A percentile compares a stretch with the other conserved stretches of the same genome.
phyloP scores from a whole-genome alignment of 345 rosid species.

The Eucalyptus marginata region DNA sequence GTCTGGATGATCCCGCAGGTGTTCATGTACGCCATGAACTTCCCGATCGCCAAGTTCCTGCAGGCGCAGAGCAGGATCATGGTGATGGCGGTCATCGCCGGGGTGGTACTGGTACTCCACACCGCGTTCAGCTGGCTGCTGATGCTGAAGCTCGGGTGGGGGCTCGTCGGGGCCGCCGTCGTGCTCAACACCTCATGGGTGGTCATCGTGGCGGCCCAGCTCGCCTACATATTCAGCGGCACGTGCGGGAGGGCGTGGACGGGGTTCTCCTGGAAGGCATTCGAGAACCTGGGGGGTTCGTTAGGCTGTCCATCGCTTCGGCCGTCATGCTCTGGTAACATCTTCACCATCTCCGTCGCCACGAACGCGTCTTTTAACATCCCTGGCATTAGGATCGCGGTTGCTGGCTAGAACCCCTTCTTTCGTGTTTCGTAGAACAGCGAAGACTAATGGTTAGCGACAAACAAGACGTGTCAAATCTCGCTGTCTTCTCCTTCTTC shows the following conservation, averaged over 20 bases:
- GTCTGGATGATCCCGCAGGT: constrained; percentile 80
- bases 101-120: constrained; percentile 40
- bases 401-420: neutral
- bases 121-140: constrained; percentile 50
- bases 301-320: constrained; percentile 30
- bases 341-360: neutral
- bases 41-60: constrained; percentile 70
- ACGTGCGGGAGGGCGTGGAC: constrained; percentile 35
- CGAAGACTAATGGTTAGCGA: neutral
- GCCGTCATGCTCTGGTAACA: constrained; percentile 33
- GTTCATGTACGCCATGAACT: constrained; percentile 61
- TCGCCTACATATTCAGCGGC: constrained; percentile 51
- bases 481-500: neutral
- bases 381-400: neutral
- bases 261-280: constrained; percentile 33
- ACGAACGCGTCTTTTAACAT: neutral
- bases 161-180: constrained; percentile 25
- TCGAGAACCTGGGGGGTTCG: constrained; percentile 23
- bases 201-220: constrained; percentile 23
- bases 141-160: constrained; percentile 19
- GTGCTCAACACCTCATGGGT: constrained; percentile 16
- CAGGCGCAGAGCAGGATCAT: constrained; percentile 84
- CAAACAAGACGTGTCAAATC: neutral
- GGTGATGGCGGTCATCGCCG: constrained; percentile 65
- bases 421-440: neutral